These are phyloP conservation scores for Suillus subalutaceus DNA, from an alignment of 768 basidiomycete species.

Conservation along the genomic window DNA sequence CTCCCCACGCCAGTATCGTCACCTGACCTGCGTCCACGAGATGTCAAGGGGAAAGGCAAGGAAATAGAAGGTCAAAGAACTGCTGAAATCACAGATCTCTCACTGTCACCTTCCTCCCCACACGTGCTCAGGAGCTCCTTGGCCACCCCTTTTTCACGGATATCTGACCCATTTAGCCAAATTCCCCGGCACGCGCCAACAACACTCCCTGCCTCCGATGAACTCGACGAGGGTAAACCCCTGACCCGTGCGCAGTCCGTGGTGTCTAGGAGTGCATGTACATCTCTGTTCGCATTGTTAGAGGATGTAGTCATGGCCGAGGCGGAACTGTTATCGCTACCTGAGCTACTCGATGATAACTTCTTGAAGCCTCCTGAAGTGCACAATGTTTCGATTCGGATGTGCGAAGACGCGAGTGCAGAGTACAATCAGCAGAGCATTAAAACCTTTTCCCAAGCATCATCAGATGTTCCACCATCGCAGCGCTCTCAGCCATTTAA, in stretches of 20 bases:
- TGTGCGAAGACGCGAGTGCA: neutral
- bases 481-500: slow-evolving; percentile 18
- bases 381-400: neutral
- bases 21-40: slow-evolving; percentile 13
- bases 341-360: neutral
- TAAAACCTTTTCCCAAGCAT: neutral
- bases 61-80: slow-evolving; percentile 9
- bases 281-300: slow-evolving; percentile 21
- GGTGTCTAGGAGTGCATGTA: slow-evolving; percentile 9
- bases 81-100: neutral
- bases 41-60: slow-evolving; percentile 3
- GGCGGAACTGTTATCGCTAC: neutral
- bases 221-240: neutral
- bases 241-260: neutral
- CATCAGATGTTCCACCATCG: neutral
- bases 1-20: slow-evolving; percentile 32
- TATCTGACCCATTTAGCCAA: too few species aligned
- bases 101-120: neutral
- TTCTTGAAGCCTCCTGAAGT: neutral
- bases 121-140: neutral
- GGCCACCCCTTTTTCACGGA: neutral
- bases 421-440: neutral
- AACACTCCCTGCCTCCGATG: too few species aligned
- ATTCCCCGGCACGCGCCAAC: neutral
- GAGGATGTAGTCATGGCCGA: neutral